Conservation (phyloP, 2,329 filamentous ascomycete genomes). For the Chlorencoelia australis region DNA sequence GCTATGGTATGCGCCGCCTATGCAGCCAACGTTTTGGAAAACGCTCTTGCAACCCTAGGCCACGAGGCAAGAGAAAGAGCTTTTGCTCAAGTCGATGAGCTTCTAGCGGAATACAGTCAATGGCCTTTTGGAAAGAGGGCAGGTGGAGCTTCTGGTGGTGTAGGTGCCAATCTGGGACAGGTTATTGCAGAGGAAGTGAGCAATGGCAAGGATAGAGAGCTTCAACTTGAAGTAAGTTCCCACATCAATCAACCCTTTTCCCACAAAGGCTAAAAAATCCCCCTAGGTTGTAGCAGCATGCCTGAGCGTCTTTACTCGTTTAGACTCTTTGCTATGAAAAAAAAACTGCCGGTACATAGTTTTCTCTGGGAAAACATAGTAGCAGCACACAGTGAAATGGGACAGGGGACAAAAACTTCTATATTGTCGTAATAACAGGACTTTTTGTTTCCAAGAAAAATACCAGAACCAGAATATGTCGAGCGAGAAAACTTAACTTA, state of each 20-base stretch:
- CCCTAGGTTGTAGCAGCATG: conserved; percentile 93
- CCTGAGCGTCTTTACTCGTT: conserved; percentile 91
- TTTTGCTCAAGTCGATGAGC: conserved; percentile 93
- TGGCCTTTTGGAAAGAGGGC: conserved; percentile 86
- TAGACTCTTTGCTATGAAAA: conserved; percentile 88
- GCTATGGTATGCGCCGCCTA: conserved; percentile 97
- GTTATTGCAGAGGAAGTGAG: conserved; percentile 77
- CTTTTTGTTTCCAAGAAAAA: conserved; percentile 4
- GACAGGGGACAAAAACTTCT: conserved; percentile 12
- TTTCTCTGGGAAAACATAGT: no score
- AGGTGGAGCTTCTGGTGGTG: conserved; percentile 64
- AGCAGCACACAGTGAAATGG: no score
- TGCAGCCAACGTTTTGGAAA: conserved; percentile 95
- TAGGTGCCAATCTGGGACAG: conserved; percentile 86
- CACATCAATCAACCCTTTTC: no score
- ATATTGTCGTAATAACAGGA: conserved; percentile 21
- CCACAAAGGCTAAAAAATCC: no score
- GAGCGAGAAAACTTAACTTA: no score
- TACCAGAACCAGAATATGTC: no score
- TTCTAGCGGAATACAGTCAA: conserved; percentile 92
- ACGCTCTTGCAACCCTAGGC: conserved; percentile 85
- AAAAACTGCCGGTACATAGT: no score
- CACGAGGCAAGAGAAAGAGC: conserved; percentile 91
- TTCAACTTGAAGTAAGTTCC: conserved; percentile 94
- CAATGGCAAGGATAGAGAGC: conserved; percentile 80